Evolutionary conservation across 106 monocot genomes (phyloP), one percentile per base, ranked within the genome.

Genomic region (Platanthera guangdongensis): DNA sequence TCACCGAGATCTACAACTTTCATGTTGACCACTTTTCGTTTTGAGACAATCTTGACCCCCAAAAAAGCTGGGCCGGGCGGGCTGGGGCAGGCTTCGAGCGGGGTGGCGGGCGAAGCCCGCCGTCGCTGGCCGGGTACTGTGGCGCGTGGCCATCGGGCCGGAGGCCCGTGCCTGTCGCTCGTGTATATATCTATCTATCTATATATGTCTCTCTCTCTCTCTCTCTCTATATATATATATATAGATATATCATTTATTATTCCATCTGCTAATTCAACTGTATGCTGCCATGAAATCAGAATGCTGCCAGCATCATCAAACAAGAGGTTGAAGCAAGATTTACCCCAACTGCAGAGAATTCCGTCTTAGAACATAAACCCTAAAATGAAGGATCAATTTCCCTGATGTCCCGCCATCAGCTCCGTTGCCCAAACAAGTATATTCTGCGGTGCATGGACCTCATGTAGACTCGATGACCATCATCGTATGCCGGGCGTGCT

Each of bases 291-390:
- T 64, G 57, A 52, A 50, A 64, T 75, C 92, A 95, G 95, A 84
- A 80, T 81, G 12, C 50, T 51, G 25, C 71, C 67, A 28, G 57
- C 65, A 18, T 54, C 67, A 68, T 52, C 86, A 65, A 86, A 80
- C 81, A 95, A 95, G 88, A 78, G 88, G 12, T 71, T 81, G 53
- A 95, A 85, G 78, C 75, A 83, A 39, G 95, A 92, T 52, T 81
- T 85, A 47, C 73, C 91, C 48, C 46, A 81, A 30, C 39, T 86
- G 63, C 85, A 85, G 65, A 87, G 87, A 78, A 60, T 82, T 18
- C 87, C 81, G 32, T 77, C 82, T 70, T 70, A 47, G 47, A 70
- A 16, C 7, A 70, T 48, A 3, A 47, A 47, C 1, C 46, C 9
- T 7, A 70, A 18, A 48, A 70, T 48, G 70, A 48, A 70, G 16